Conservation (phyloP, 2,329 filamentous ascomycete species). For the Aspergillus felis region DNA sequence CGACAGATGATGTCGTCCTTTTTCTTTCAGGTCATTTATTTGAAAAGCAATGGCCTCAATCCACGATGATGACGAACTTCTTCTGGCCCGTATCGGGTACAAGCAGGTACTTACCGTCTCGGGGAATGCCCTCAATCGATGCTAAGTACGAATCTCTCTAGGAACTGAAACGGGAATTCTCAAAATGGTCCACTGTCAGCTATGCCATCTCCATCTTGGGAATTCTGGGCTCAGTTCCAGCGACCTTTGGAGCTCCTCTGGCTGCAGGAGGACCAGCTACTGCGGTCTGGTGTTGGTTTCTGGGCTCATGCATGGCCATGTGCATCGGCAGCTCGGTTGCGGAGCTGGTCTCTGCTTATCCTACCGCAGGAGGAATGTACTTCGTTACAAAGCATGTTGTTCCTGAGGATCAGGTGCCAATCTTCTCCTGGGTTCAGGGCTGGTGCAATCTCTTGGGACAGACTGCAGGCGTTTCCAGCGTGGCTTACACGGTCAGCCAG, state of each 20-base stretch:
- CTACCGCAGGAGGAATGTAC: constrained; percentile 65
- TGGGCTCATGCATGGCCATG: constrained; percentile 61
- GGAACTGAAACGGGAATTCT: constrained; percentile 62
- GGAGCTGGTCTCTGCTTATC: constrained; percentile 63
- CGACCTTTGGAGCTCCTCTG: constrained; percentile 58
- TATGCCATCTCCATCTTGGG: constrained; percentile 64
- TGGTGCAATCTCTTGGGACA: constrained; percentile 65
- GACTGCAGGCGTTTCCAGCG: constrained; percentile 59
- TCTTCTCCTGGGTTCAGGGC: constrained; percentile 64
- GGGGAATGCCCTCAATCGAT: background rate
- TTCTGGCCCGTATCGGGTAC: constrained; percentile 60
- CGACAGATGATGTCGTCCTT: background rate
- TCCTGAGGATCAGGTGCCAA: constrained; percentile 56
- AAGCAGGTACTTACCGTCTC: constrained; percentile 48
- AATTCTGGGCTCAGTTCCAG: constrained; percentile 62
- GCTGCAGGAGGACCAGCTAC: constrained; percentile 59
- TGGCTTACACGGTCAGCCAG: constrained; percentile 61
- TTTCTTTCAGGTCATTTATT: background rate
- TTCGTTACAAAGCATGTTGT: constrained; percentile 65
- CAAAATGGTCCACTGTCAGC: constrained; percentile 63
- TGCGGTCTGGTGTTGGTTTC: constrained; percentile 63
- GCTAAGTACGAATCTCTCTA: constrained; percentile 21
- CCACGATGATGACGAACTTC: constrained; percentile 56
- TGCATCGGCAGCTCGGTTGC: constrained; percentile 63
- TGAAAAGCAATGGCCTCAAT: constrained; percentile 37